Evolutionary conservation across 1,139 yeast species (phyloP), one percentile per base, ranked within the genome.

Genomic region (Hyphopichia khmerensis): DNA sequence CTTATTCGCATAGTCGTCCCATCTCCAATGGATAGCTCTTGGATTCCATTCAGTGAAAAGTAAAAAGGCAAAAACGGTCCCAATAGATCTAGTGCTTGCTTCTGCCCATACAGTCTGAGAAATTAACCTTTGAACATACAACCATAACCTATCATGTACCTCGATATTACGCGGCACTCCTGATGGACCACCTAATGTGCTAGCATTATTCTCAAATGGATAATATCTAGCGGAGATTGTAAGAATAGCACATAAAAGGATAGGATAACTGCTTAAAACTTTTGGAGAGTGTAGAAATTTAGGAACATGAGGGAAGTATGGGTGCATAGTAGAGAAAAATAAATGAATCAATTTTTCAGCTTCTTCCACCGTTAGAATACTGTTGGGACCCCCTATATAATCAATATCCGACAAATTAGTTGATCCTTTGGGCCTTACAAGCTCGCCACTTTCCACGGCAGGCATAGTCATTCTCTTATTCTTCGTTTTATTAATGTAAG

Each of bases 41-140:
- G 96, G 96, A 54, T 89, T 89, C 97, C 97, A 90, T 60, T 90
- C 96, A 0, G 96, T 87, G 52, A 90, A 84, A n/a, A 91, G 66
- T 38, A 90, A 65, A 57, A 90, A 88, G 1, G 96, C 91, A 52
- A 86, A 76, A 6, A 89, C 84, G 0, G 96, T 89, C 1, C 96
- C 96, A 6, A 89, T 79, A 0, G 95, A 84, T 48, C 96, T 69
- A 4, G 96, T 86, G 46, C 90, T 82, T 0, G 96, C 95, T 59
- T 88, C 96, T 0, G 96, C 96, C 96, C 96, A 90, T 4, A 89
- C 93, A 0, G 96, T 85, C 59, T 84, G 89, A 2, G 96, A 86
- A 38, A 90, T 84, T 44, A 89, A 69, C 48, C 84, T 64, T 64
- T 90, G 96, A 42, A 91, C 89, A 56, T 86, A 82, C 23, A 83